Conservation (phyloP, 2,329 filamentous ascomycete genomes). For the Sclerotinia borealis region DNA sequence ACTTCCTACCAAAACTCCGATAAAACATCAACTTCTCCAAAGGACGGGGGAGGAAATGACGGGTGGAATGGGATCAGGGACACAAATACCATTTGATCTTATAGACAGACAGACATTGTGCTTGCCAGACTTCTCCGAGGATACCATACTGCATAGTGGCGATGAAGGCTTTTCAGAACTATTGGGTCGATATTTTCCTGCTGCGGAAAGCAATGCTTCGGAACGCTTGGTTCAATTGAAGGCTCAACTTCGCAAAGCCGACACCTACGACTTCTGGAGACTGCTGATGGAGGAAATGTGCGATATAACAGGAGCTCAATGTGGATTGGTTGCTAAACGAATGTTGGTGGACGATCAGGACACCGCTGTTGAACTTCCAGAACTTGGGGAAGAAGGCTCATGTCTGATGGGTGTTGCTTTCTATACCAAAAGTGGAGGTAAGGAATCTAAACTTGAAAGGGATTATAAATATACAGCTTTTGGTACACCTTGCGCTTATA, state of each 20-base stretch:
- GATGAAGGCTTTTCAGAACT: conserved; percentile 28
- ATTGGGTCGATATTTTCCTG: conserved; percentile 35
- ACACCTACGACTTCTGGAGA: conserved; percentile 57
- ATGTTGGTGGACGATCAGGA: conserved; percentile 54
- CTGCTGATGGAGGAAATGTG: conserved; percentile 59
- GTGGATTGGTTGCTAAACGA: conserved; percentile 61
- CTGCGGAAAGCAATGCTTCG: conserved; percentile 52
- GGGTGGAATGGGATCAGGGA: conserved; percentile 12
- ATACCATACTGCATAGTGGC: conserved; percentile 26
- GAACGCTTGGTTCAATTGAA: conserved; percentile 57
- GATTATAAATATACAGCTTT: conserved; percentile 61
- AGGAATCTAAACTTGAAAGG: conserved; percentile 46
- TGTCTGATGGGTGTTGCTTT: conserved; percentile 60
- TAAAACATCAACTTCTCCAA: conserved; percentile 11
- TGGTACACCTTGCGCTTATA: conserved; percentile 56
- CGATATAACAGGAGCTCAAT: conserved; percentile 57
- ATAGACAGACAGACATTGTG: conserved; percentile 29
- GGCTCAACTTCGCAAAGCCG: conserved; percentile 43
- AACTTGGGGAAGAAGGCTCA: conserved; percentile 53
- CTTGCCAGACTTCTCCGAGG: conserved; percentile 24
- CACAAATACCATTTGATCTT: conserved; percentile 15
- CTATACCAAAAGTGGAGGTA: conserved; percentile 57
- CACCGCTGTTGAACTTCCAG: conserved; percentile 53
- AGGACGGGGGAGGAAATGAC: conserved; percentile 17
- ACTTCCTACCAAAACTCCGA: conserved; percentile 13